phyloP scores from a whole-genome alignment of 2,329 filamentous ascomycete genomes.

The Chaetomium sp. region DNA sequence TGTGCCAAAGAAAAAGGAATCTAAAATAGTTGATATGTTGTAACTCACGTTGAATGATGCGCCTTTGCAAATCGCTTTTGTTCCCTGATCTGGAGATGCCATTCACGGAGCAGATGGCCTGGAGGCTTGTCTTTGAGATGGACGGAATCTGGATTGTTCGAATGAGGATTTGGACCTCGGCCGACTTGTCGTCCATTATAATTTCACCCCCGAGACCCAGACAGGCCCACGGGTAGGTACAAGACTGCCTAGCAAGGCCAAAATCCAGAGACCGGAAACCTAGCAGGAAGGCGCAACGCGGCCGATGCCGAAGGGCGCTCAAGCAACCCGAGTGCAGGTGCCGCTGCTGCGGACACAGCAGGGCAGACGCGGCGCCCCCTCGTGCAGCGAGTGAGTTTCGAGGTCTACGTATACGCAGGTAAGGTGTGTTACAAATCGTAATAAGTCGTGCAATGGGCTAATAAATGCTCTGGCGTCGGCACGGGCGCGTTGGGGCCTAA shows the following conservation, averaged over 20 bases:
- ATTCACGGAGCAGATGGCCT: constrained; percentile 68
- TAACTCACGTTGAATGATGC: constrained; percentile 70
- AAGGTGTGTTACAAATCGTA: no score
- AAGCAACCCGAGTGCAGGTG: no score
- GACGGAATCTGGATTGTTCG: constrained; percentile 38
- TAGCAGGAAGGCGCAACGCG: constrained; percentile 6
- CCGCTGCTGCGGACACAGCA: no score
- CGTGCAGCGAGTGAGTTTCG: no score
- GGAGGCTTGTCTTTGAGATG: constrained; percentile 59
- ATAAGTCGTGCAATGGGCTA: background rate
- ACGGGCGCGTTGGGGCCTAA: background rate
- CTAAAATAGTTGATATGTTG: background rate
- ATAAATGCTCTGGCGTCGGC: background rate
- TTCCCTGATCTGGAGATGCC: constrained; percentile 72
- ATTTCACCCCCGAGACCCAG: background rate
- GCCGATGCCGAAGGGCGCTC: background rate
- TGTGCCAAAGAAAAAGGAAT: background rate
- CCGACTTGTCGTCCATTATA: constrained; percentile 17
- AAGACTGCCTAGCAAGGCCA: background rate
- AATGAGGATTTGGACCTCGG: constrained; percentile 41
- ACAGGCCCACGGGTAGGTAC: background rate
- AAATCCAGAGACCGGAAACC: background rate
- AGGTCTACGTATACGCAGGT: no score
- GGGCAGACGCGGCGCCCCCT: no score
- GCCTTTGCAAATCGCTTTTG: constrained; percentile 73